Base-by-base conservation (phyloP, 2,329 filamentous ascomycete genomes). In the Myriosclerotinia scirpicola region DNA sequence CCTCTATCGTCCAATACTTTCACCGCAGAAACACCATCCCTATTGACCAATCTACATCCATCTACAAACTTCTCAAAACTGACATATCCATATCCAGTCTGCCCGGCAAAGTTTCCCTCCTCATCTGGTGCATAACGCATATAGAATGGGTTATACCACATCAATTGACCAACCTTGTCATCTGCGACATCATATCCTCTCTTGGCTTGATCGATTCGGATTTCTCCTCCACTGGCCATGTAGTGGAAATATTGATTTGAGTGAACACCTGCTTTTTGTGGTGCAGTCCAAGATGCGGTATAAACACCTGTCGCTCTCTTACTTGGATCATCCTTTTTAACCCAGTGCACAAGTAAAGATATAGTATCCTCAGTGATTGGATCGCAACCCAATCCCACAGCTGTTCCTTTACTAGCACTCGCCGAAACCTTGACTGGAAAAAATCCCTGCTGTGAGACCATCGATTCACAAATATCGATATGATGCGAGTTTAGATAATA, bases 211-310 rank as follows among this genome's bases (percentile, higher is more conserved):
- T 97, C 92, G 74, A 96, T 86, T 68, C 91, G 87, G 73, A 97
- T 87, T 80, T 97, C 93, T 70, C 93, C 93, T 66, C 89, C 86
- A 68, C 86, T 85, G 3, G 87, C 93, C 81, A 97, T 89, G 81
- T 95, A 97, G 80, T 97, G 93, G 82, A 97, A 97, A 80, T 97
- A 95, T 81, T 97, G 93, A 78, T 96, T 96, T 1, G 90, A 94
- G 80, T 97, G 94, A n/a, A 97, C 93, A 60, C 94, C 93, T 0
- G 93, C 93, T 75, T 89, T 91, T 77, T 96, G 91, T 15, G 94
- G 93, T 8, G 94, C 94, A 1, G 93, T 97, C 93, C 93, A 97
- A 52, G 90, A 94, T 14, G 93, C 91, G 15, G 94, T 97, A 80
- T 96, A 97, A 9, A 97, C 92, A 65, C 88, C 93, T 1, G 93